A percentile compares a stretch with the other conserved stretches of the same genome.
Conservation (phyloP, 352 stramenopile genomes). For the Globisporangium nagaii region DNA sequence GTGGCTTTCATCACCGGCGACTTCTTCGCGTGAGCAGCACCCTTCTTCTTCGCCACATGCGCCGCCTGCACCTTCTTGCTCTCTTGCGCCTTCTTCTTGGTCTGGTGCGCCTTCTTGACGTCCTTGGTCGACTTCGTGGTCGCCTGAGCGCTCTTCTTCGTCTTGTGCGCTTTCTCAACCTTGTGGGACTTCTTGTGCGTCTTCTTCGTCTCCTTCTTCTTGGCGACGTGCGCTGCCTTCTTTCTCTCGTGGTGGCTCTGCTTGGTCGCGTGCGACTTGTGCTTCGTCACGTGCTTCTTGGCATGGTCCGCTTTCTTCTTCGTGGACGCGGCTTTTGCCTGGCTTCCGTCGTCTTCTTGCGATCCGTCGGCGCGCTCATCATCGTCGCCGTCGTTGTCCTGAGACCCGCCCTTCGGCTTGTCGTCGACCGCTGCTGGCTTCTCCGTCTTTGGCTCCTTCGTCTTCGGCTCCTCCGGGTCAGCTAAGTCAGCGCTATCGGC, state of each 20-base stretch:
- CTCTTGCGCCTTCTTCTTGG: not conserved
- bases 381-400: conserved; percentile 2
- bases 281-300: not conserved
- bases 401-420: not conserved
- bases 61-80: not conserved
- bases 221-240: not conserved
- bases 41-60: not conserved
- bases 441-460: not conserved
- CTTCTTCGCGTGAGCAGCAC: not conserved
- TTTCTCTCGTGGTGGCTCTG: not conserved
- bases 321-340: not conserved
- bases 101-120: not conserved
- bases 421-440: not conserved
- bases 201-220: not conserved
- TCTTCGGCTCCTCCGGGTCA: not conserved
- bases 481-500: not conserved
- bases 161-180: not conserved
- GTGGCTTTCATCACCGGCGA: too few relatives aligned
- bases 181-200: not conserved
- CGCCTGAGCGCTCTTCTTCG: not conserved
- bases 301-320: not conserved
- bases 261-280: not conserved
- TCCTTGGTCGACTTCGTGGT: too few relatives aligned
- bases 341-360: conserved; percentile 1
- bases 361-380: conserved; percentile 1